Evolutionary conservation across 164 flowering plant species (phyloP), one percentile per base, ranked within the genome.

Genomic region (Stephania japonica): DNA sequence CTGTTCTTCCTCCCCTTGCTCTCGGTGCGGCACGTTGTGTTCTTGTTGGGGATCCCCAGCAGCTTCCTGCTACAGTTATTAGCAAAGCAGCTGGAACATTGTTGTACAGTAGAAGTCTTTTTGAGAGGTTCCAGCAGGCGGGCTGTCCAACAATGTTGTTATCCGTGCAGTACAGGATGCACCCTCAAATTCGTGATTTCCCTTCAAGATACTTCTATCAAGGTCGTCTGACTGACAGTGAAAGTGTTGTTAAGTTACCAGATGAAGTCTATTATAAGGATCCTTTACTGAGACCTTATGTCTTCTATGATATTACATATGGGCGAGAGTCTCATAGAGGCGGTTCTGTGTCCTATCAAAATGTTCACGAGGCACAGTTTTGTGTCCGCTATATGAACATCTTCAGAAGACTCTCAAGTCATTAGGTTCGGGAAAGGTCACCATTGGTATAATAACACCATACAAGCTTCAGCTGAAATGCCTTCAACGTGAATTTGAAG

Each of bases 1-100:
- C 81, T 18, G 78, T 93, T 75, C 92, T 95, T 71, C 99, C 98
- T 75, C 98, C 99, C 8, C 93, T 95, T 62, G 70, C 97, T 72
- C 93, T 93, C 49, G 96, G 99, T 75, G 98, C 98, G 47, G 91
- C 98, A 16, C 84, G 98, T 1, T 95, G 98, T 85, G 99, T 95
- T 76, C 98, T 95, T 81, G 99, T 95, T 70, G 99, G 98, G 65
- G 99, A 95, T 83, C 99, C 98, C 8, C 99, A 95, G 85, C 99
- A 95, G 83, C 99, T 95, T 76, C 98, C 99, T 62, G 98, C 99
- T 19, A 95, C 99, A 63, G 97, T 93, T 43, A 95, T 95, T 44
- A 95, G 99, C 87, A 90, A 91, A 82, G 97, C 98, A 32, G 98
- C 99, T 73, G 96, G 98, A 62, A 90, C 96, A 25, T 80, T 95